These are phyloP conservation scores for Trichosanthes cucumerina DNA, from an alignment of 306 rosid species.

Conservation along the genomic window DNA sequence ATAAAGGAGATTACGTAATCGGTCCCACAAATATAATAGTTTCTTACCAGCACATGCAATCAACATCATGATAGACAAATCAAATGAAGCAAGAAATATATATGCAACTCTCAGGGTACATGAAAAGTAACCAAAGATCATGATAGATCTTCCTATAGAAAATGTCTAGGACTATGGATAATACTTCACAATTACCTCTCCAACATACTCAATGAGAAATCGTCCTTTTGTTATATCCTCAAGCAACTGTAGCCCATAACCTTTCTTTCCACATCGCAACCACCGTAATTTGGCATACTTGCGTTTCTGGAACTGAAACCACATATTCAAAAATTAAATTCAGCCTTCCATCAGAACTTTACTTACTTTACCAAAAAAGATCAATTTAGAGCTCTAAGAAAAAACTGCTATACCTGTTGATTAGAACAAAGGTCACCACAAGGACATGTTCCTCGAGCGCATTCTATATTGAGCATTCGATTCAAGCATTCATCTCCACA, in stretches of 20 bases:
- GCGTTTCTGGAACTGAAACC: conserved; percentile 85
- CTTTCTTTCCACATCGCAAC: conserved; percentile 89
- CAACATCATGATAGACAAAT: not conserved
- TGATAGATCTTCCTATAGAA: not conserved
- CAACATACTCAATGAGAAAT: conserved; percentile 95
- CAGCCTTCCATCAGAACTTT: conserved; percentile 2
- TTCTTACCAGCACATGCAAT: not conserved
- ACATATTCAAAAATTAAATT: conserved; percentile 16
- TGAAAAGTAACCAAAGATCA: not conserved
- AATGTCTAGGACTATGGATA: not conserved
- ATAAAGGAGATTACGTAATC: not conserved
- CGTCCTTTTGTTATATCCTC: conserved; percentile 56
- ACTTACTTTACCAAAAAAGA: not conserved
- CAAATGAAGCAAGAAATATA: not conserved
- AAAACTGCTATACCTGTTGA: conserved; percentile 65
- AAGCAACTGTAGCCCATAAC: conserved; percentile 72
- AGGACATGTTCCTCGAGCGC: conserved; percentile 86
- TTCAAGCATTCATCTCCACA: conserved; percentile 96
- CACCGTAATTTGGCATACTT: conserved; percentile 63
- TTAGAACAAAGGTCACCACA: conserved; percentile 84
- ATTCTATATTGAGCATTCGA: conserved; percentile 87
- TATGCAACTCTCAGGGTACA: not conserved
- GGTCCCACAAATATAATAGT: not conserved
- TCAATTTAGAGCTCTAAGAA: conserved; percentile 9
- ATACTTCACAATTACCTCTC: conserved; percentile 55